Evolutionary conservation across 2,329 filamentous ascomycete species (phyloP), one percentile per base, ranked within the genome.

Genomic region (Epichloe aotearoae): DNA sequence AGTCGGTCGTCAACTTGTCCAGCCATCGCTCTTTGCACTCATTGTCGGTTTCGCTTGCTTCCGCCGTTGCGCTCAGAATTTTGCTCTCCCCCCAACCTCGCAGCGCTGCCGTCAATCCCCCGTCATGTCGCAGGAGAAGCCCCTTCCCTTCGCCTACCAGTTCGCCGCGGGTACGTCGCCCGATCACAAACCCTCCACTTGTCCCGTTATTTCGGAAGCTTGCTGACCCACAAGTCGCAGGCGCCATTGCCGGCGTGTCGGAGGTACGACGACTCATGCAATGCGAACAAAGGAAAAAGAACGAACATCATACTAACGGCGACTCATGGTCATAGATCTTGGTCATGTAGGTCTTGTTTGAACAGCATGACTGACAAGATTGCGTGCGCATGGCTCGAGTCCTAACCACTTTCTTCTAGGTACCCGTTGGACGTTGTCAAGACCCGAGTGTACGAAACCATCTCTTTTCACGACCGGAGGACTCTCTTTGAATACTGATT

Each of bases 371-470:
- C n/a, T 20, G 15, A n/a, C 14, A 17, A 42, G 10, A 38, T 48
- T 48, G 23, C 12, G 46, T 26, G 38, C 7, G 46, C 11, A 19
- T 23, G n/a, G 15, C 14, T 15, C 1, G 17, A 23, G 8, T 12
- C 12, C 40, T 49, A 38, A 44, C 33, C 33, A 30, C 8, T 5
- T 15, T 36, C 20, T 26, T 53, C 52, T 66, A 96, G 90, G 93
- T 98, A 98, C 75, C 93, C 93, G 59, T 77, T 98, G 68, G 93
- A 98, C 69, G 93, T 98, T 53, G 88, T 97, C 69, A 97, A 97
- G 80, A 97, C 93, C 57, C 79, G 91, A 84, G 86, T 95, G 86
- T 93, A 80, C 78, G 83, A 68, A 56, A 55, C 57, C 50, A 8
- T 56, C 57, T 45, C 52, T 50, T 39, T 45, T 42, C 51, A 12